Conservation (phyloP, 306 rosid species). For the Mimosa pudica region DNA sequence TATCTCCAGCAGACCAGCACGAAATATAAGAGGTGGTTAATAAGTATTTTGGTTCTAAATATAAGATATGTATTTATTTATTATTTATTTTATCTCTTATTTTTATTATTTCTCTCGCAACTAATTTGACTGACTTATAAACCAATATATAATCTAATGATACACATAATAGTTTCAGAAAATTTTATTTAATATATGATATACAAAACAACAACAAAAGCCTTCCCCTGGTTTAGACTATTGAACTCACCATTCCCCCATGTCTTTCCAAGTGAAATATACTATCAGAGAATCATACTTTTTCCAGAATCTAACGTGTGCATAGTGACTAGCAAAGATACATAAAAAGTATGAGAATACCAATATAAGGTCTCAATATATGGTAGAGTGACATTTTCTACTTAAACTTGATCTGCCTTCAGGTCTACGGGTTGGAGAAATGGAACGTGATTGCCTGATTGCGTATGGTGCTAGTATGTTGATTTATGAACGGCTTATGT, state of each 20-base stretch:
- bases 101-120: too few relatives aligned
- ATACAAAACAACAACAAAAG: too few relatives aligned
- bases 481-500: slow-evolving; percentile 84
- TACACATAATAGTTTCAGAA: too few relatives aligned
- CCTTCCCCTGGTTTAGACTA: not conserved
- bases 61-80: too few relatives aligned
- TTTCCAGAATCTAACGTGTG: not conserved
- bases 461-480: slow-evolving; percentile 98
- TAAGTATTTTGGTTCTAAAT: too few relatives aligned
- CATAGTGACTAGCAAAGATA: not conserved
- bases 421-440: slow-evolving; percentile 97
- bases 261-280: not conserved
- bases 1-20: too few relatives aligned
- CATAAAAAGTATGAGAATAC: too few relatives aligned
- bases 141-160: too few relatives aligned
- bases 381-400: slow-evolving; percentile 19
- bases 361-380: not conserved
- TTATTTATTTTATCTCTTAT: too few relatives aligned
- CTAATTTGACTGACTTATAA: too few relatives aligned
- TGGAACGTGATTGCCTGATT: slow-evolving; percentile 96
- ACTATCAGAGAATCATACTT: not conserved
- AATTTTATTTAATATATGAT: too few relatives aligned
- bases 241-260: not conserved
- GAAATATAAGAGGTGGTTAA: too few relatives aligned
- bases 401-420: slow-evolving; percentile 30